Evolutionary conservation across 2,329 filamentous ascomycete genomes (phyloP).

Genomic region (Pestalotiopsis sp.): DNA sequence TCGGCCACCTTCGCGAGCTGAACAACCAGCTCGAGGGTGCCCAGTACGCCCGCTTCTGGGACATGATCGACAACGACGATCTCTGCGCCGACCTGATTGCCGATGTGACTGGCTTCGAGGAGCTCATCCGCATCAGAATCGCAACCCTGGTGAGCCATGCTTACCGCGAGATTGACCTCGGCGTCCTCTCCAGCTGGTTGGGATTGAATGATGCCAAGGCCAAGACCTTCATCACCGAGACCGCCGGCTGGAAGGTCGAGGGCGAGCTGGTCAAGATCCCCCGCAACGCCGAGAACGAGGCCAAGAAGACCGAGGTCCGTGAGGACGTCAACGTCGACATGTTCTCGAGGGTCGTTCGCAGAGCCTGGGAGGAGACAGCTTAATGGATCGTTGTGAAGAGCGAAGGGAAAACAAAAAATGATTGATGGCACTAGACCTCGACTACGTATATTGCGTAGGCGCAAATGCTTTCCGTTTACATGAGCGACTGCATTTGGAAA

Average conservation of each 20-base stretch:
- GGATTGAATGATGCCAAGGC: conserved; percentile 70
- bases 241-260: conserved; percentile 85
- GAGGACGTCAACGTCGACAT: conserved; percentile 94
- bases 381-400: conserved; percentile 33
- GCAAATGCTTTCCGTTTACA: not conserved
- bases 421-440: not conserved
- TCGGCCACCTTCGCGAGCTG: conserved; percentile 82
- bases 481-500: conserved; percentile 9
- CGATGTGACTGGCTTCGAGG: conserved; percentile 94
- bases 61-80: conserved; percentile 88
- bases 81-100: conserved; percentile 94
- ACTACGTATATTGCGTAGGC: conserved; percentile 8
- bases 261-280: conserved; percentile 74
- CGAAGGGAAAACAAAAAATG: not conserved
- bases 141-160: conserved; percentile 83
- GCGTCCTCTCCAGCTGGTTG: conserved; percentile 75
- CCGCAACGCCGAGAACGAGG: conserved; percentile 95
- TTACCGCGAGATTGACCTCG: conserved; percentile 72
- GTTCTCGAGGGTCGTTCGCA: conserved; percentile 77
- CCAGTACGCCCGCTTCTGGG: conserved; percentile 93
- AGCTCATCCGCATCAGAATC: conserved; percentile 87
- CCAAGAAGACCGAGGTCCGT: conserved; percentile 90
- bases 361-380: conserved; percentile 83
- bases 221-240: conserved; percentile 79
- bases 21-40: conserved; percentile 88